Base-by-base conservation (phyloP, 306 rosid species). In the Acacia confusa region DNA sequence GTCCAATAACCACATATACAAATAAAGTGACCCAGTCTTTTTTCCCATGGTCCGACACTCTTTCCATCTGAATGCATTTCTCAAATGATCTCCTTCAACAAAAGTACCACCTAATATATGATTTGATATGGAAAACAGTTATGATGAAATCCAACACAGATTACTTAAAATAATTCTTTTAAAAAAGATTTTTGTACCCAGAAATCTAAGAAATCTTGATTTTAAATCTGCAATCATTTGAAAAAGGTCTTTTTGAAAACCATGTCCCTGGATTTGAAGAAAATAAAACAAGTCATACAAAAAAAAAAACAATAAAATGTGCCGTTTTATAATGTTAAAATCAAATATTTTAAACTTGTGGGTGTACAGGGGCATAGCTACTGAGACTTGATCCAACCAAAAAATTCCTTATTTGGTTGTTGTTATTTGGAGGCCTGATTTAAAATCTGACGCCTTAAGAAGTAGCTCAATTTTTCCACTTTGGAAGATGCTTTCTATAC, bases 331-430 rank as follows among this genome's bases (percentile, higher is more conserved):
- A 22, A 2, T n/a, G 1, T 3, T 57, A 5, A 57, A 57, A 57
- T 22, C 6, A 57, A n/a, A 57, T n/a, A 57, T n/a, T 22, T 7
- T 19, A 9, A 22, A 57, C 64, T 57, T 22, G 64, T 57, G 28
- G 2, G 15, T 57, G 13, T 57, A 30, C 3, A 22, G 0, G 10
- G 64, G 64, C 30, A 57, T 2, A 57, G 28, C 64, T n/a, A n/a
- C n/a, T n/a, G 64, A 57, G 4, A n/a, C 14, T 57, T 57, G 88
- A 81, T 86, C 88, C 47, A 86, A 71, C 86, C 79, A 86, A 48
- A 82, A 52, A 4, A 16, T n/a, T 10, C 88, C 86, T 20, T 76
- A 76, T 71, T 6, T 48, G 5, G 84, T 86, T 34, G 88, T 82
- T 82, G 82, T 86, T 44, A 86, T 32, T 1, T 60, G 53, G 38